Conservation (phyloP, 129 eudicot species). For the Artemisia argyi region DNA sequence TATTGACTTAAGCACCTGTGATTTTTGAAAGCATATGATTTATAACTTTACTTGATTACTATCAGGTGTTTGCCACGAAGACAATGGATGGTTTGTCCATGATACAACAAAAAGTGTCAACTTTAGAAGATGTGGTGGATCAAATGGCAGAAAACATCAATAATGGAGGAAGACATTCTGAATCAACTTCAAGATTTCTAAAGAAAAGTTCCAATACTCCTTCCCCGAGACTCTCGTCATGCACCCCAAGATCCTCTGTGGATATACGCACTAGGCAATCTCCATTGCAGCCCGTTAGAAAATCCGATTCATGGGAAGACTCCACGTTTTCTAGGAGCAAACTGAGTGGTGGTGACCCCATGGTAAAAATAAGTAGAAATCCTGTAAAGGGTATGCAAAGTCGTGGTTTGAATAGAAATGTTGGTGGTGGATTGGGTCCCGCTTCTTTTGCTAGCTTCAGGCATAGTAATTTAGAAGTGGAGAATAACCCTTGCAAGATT, state of each 20-base stretch:
- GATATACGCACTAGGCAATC: slow-evolving; percentile 51
- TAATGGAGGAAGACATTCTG: slow-evolving; percentile 51
- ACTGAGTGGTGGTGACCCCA: slow-evolving; percentile 37
- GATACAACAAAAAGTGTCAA: slow-evolving; percentile 71
- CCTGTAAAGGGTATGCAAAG: slow-evolving; percentile 32
- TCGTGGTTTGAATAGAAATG: slow-evolving; percentile 41
- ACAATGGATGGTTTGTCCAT: slow-evolving; percentile 68
- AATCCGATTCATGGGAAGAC: slow-evolving; percentile 54
- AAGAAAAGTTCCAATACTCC: slow-evolving; percentile 51
- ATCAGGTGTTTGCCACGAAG: slow-evolving; percentile 66
- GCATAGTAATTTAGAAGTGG: slow-evolving; percentile 36
- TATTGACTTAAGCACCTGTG: neutral
- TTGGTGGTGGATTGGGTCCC: slow-evolving; percentile 33
- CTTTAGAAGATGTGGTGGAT: slow-evolving; percentile 69
- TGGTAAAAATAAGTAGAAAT: slow-evolving; percentile 40
- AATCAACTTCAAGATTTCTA: slow-evolving; percentile 41
- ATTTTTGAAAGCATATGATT: slow-evolving; percentile 9
- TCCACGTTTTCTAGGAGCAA: slow-evolving; percentile 39
- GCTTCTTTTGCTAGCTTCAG: slow-evolving; percentile 28
- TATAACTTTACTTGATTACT: neutral
- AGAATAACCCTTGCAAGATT: slow-evolving; percentile 48
- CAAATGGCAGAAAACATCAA: slow-evolving; percentile 54
- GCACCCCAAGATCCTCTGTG: slow-evolving; percentile 73
- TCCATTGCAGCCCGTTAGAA: slow-evolving; percentile 40
- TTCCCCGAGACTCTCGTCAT: slow-evolving; percentile 80